Percentiles rank a stretch among this genome's conserved stretches.
phyloP scores from a whole-genome alignment of 2,329 filamentous ascomycete species.

The Rutstroemia sp. region DNA sequence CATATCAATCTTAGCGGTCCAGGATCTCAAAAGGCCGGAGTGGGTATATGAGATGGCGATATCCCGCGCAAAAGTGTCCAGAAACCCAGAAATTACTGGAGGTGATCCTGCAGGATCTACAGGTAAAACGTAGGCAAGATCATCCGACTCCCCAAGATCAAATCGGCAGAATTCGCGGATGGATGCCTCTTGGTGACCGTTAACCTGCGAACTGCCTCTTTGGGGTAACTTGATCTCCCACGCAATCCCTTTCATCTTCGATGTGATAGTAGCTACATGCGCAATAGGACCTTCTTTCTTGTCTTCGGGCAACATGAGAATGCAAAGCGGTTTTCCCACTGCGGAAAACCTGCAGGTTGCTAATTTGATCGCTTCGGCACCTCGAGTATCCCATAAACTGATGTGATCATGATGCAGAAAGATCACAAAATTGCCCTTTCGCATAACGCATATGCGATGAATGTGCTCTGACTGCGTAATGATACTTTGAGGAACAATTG shows the following conservation, averaged over 20 bases:
- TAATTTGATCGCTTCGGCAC: constrained; percentile 49
- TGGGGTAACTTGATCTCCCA: constrained; percentile 67
- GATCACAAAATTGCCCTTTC: constrained; percentile 72
- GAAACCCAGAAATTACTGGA: constrained; percentile 64
- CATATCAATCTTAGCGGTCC: constrained; percentile 69
- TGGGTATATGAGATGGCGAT: constrained; percentile 79
- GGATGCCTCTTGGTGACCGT: constrained; percentile 26
- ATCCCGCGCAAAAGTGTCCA: constrained; percentile 81
- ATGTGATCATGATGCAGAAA: constrained; percentile 67
- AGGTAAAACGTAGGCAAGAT: constrained; percentile 62
- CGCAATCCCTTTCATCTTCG: constrained; percentile 68
- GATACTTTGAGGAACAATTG: constrained; percentile 58
- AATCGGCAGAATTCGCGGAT: constrained; percentile 66
- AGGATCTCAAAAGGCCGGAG: constrained; percentile 69
- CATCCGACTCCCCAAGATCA: constrained; percentile 51
- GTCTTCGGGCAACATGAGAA: constrained; percentile 65
- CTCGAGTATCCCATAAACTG: constrained; percentile 72
- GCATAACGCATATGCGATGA: constrained; percentile 70
- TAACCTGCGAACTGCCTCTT: constrained; percentile 21
- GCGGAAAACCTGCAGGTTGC: constrained; percentile 50
- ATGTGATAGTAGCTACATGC: constrained; percentile 77
- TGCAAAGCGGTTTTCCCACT: constrained; percentile 67
- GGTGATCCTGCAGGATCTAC: constrained; percentile 79
- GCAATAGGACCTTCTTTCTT: constrained; percentile 43
- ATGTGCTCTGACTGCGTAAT: constrained; percentile 65